Conservation (phyloP, 192 early-diverging fungal species). For the Cetraspora pellucida region DNA sequence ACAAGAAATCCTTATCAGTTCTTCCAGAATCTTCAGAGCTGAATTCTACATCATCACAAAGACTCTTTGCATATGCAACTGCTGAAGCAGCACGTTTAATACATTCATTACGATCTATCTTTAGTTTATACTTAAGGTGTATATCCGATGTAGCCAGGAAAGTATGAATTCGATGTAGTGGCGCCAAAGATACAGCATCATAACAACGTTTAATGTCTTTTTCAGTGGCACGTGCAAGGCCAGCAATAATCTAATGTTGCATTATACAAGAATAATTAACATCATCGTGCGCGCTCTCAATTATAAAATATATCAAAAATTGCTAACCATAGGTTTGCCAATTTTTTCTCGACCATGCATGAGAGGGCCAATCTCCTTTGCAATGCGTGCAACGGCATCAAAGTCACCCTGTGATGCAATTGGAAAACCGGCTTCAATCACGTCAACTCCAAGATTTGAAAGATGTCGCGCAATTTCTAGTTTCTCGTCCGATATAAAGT, state of each 20-base stretch:
- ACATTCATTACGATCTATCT: conserved; percentile 87
- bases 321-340: conserved; percentile 78
- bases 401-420: conserved; percentile 94
- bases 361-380: conserved; percentile 85
- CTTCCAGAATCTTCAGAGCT: conserved; percentile 94
- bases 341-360: conserved; percentile 77
- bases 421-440: conserved; percentile 96
- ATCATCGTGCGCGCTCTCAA: not conserved
- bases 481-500: conserved; percentile 90
- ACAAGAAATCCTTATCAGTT: conserved; percentile 87
- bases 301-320: not conserved
- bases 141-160: conserved; percentile 98
- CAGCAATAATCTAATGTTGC: conserved; percentile 73
- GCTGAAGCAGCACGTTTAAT: conserved; percentile 76
- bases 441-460: conserved; percentile 91
- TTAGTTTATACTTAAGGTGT: conserved; percentile 92
- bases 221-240: conserved; percentile 81
- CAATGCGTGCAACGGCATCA: conserved; percentile 91
- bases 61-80: conserved; percentile 75
- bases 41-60: conserved; percentile 91
- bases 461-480: conserved; percentile 92
- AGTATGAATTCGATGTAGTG: conserved; percentile 87
- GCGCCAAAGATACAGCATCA: conserved; percentile 88
- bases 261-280: not conserved
- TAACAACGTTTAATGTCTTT: conserved; percentile 87